Percentiles rank a stretch among this genome's conserved stretches.
phyloP scores from a whole-genome alignment of 2,329 filamentous ascomycete genomes.

The Aureobasidium mangrovei region DNA sequence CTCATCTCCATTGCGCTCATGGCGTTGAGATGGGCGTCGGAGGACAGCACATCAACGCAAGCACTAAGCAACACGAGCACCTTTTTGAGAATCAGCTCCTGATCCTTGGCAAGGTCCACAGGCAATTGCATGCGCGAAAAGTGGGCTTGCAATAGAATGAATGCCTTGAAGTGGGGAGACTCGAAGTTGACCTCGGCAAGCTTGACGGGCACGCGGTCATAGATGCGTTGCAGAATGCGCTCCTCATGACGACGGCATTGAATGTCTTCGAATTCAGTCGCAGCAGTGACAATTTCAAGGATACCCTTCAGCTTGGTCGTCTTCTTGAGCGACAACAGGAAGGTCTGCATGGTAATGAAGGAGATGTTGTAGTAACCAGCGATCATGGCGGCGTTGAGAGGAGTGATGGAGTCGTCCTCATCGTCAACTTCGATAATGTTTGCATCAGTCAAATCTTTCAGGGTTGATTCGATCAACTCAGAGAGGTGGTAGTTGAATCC shows the following conservation, averaged over 20 bases:
- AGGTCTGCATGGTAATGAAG: conserved; percentile 98
- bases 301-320: conserved; percentile 95
- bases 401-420: conserved; percentile 72
- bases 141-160: conserved; percentile 93
- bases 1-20: conserved; percentile 99
- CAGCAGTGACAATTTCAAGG: conserved; percentile 91
- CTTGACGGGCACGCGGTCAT: conserved; percentile 90
- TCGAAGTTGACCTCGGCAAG: conserved; percentile 80
- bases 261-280: conserved; percentile 90
- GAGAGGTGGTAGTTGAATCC: conserved; percentile 91
- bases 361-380: conserved; percentile 99
- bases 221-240: conserved; percentile 76
- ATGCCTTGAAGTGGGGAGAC: conserved; percentile 96
- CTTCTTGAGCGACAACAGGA: conserved; percentile 79
- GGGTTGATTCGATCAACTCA: conserved; percentile 83
- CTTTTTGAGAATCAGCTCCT: conserved; percentile 78
- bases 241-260: conserved; percentile 93
- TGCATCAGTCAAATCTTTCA: conserved; percentile 83
- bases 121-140: conserved; percentile 96
- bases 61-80: conserved; percentile 82
- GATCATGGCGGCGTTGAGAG: conserved; percentile 95
- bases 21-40: conserved; percentile 90
- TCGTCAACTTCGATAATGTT: conserved; percentile 95
- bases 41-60: conserved; percentile 88
- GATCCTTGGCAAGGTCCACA: conserved; percentile 90